These are phyloP conservation scores for Aspergillus pseudonomiae DNA, from an alignment of 2,329 filamentous ascomycete genomes.

Conservation along the genomic window DNA sequence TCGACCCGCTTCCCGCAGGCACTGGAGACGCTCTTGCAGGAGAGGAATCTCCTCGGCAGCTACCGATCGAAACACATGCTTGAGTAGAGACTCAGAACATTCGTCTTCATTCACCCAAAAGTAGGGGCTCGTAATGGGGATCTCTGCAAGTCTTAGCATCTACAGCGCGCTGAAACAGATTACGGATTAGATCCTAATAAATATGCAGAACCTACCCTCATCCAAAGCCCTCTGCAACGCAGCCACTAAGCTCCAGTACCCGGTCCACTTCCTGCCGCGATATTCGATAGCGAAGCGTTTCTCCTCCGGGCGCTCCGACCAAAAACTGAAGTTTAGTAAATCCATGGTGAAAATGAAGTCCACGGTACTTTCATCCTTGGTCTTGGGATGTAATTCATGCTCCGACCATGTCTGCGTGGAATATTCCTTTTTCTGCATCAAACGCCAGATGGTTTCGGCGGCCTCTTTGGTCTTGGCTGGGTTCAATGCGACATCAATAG, in stretches of 20 bases:
- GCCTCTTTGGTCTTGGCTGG: conserved; percentile 81
- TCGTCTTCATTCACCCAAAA: conserved; percentile 81
- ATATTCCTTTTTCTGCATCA: conserved; percentile 84
- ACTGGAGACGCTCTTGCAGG: conserved; percentile 73
- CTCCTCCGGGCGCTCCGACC: conserved; percentile 72
- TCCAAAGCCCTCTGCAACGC: conserved; percentile 84
- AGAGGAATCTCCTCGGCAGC: conserved; percentile 88
- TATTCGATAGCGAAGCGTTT: conserved; percentile 85
- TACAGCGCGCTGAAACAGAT: background rate
- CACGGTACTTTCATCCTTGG: conserved; percentile 76
- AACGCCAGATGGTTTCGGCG: conserved; percentile 73
- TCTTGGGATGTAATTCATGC: conserved; percentile 86
- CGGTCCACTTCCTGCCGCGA: conserved; percentile 79
- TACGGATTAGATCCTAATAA: background rate
- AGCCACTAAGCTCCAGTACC: conserved; percentile 93
- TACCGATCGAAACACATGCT: conserved; percentile 80
- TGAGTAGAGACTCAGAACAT: conserved; percentile 73
- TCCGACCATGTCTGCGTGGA: conserved; percentile 84
- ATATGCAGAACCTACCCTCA: conserved; percentile 63
- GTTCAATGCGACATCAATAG: conserved; percentile 88
- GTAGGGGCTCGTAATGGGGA: conserved; percentile 83
- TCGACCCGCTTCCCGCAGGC: conserved; percentile 79
- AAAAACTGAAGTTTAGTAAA: conserved; percentile 94
- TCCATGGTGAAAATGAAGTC: conserved; percentile 98
- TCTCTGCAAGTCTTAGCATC: conserved; percentile 55